Base-by-base conservation (phyloP, 1,284 basidiomycete species). In the Pseudomicrostroma phylloplanum region DNA sequence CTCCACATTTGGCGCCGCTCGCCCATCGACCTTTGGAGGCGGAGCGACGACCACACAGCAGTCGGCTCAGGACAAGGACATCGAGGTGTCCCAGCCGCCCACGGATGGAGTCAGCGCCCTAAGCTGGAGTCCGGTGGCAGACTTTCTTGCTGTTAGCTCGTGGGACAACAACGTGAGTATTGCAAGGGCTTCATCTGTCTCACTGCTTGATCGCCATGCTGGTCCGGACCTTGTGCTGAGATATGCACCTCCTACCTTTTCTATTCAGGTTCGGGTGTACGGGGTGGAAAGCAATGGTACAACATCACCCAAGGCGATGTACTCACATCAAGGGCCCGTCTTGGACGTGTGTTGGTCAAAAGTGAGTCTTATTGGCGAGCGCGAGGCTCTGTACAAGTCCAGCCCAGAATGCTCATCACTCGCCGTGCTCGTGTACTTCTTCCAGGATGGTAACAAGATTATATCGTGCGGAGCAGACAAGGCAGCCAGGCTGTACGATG, bases 391-490 rank as follows among this genome's bases (percentile, higher is more conserved):
- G 9, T 9, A 36, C 30, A 36, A 9, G 9, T 36, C 30, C 3
- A 36, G 30, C 9, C 30, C 9, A 9, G 9, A 36, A 36, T 36
- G 30, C 30, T 36, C 30, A 21, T 1, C 53, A 48, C 4, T 36
- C 9, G 30, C 9, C 3, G 3, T 9, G 30, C 30, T 36, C 30
- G 26, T 11, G 2, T 63, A 82, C 87, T 48, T 21, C 17, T 4
- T 3, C 15, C 15, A 48, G 51, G 89, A 91, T 66, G 90, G 90
- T 39, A 87, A 83, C 71, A 89, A 89, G 78, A 82, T 92, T 40
- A 85, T 92, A 71, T 91, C 89, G 19, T 87, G 87, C n/a, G 90
- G 90, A 46, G 88, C 88, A 42, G 91, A 94, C 81, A 91, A 91
- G 78, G 87, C 87, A 9, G 90, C 84, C 6, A 84, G 88, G 58